Conservation (phyloP, 495 filamentous ascomycete species). For the Daldinia concentrica region DNA sequence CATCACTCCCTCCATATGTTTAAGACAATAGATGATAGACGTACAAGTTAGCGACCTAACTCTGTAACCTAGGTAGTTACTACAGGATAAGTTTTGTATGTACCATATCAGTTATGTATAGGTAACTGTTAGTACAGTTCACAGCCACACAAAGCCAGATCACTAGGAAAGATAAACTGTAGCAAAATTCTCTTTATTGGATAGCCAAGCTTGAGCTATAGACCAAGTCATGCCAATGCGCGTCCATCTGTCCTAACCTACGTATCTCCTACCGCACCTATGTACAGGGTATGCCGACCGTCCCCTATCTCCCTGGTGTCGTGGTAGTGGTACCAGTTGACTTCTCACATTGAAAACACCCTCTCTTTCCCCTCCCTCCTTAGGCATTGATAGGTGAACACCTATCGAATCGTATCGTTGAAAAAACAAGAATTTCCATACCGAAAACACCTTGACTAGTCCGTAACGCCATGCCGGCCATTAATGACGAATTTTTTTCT, state of each 20-base stretch:
- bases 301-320: background rate
- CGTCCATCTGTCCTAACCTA: background rate
- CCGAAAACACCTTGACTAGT: background rate
- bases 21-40: no score
- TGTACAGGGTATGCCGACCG: background rate
- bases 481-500: slow-evolving; percentile 19
- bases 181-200: background rate
- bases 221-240: background rate
- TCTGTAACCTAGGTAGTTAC: no score
- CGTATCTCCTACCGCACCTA: background rate
- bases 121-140: background rate
- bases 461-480: slow-evolving; percentile 25
- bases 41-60: no score
- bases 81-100: no score
- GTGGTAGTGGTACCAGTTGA: background rate
- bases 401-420: background rate
- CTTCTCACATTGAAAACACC: background rate
- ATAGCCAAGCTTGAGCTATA: slow-evolving; percentile 1
- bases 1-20: no score
- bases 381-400: background rate
- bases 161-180: background rate
- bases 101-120: background rate
- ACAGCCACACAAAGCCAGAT: background rate
- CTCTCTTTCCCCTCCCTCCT: background rate
- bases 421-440: background rate